phyloP scores from a whole-genome alignment of 1,284 basidiomycete genomes.

The Sporisorium reilianum region DNA sequence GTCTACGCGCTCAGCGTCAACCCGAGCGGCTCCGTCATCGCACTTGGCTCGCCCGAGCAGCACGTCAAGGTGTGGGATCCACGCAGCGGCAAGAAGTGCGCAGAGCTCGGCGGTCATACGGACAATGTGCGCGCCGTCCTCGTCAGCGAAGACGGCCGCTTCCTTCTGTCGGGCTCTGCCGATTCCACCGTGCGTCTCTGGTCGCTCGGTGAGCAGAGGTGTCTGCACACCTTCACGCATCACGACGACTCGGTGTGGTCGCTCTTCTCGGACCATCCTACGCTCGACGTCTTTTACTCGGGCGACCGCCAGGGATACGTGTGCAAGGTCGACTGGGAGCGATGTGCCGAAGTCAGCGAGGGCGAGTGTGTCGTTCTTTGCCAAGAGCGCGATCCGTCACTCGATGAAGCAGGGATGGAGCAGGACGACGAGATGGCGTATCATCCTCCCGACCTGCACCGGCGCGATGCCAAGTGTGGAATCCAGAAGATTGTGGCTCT shows the following conservation, averaged over 20 bases:
- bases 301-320: constrained; percentile 91
- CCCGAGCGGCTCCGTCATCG: constrained; percentile 82
- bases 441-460: constrained; percentile 32
- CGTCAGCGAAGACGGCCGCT: constrained; percentile 87
- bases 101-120: constrained; percentile 79
- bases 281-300: constrained; percentile 92
- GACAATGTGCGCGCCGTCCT: constrained; percentile 93
- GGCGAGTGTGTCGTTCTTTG: constrained; percentile 86
- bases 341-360: constrained; percentile 82
- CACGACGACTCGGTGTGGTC: constrained; percentile 97
- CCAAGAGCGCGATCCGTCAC: constrained; percentile 31
- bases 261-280: constrained; percentile 85
- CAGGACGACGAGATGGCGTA: constrained; percentile 9
- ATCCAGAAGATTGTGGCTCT: constrained; percentile 85
- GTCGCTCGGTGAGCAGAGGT: constrained; percentile 89
- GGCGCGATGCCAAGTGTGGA: constrained; percentile 74
- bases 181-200: constrained; percentile 87
- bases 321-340: constrained; percentile 89
- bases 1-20: constrained; percentile 72
- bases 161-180: constrained; percentile 69
- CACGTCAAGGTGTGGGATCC: constrained; percentile 94
- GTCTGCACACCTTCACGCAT: constrained; percentile 94
- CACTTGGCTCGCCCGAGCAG: constrained; percentile 89
- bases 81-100: constrained; percentile 70
- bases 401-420: constrained; percentile 6